phyloP scores from a whole-genome alignment of 2,329 filamentous ascomycete species.

The Simplicillium aogashimaense region DNA sequence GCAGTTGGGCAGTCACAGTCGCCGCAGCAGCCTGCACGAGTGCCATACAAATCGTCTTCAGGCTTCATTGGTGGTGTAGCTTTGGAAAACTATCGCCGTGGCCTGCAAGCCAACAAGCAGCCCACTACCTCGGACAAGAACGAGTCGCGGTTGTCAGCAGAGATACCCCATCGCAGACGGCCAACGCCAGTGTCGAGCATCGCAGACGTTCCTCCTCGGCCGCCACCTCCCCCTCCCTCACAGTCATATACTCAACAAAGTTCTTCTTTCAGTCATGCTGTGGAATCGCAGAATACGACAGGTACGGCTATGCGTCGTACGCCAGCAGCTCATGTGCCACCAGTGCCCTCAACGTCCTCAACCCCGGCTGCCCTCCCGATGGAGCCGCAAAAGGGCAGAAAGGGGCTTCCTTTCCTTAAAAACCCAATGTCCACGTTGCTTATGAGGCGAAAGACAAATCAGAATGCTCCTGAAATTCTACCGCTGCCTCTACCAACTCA shows the following conservation, averaged over 20 bases:
- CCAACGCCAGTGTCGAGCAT: background rate
- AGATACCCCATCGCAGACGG: constrained; percentile 2
- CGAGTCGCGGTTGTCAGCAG: constrained; percentile 8
- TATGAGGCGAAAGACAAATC: constrained; percentile 36
- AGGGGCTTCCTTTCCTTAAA: constrained; percentile 38
- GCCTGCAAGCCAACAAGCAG: constrained; percentile 15
- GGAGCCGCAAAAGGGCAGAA: constrained; percentile 26
- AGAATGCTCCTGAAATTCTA: constrained; percentile 27
- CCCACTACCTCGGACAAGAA: constrained; percentile 8
- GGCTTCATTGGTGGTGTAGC: constrained; percentile 47
- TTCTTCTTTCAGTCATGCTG: constrained; percentile 1
- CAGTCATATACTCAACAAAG: background rate
- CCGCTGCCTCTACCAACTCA: constrained; percentile 23
- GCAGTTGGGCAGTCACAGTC: background rate
- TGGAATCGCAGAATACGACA: background rate
- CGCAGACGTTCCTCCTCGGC: background rate
- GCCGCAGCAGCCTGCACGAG: constrained; percentile 17
- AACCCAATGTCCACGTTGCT: constrained; percentile 43
- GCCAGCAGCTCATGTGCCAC: no score
- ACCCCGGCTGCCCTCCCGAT: constrained; percentile 1
- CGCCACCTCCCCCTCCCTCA: background rate
- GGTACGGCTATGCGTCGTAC: background rate
- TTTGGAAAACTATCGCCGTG: constrained; percentile 38
- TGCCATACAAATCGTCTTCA: constrained; percentile 24
- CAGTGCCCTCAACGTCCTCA: background rate